Conservation (phyloP, 73 alveolate genomes). For the Vitrella brassicaformis region DNA sequence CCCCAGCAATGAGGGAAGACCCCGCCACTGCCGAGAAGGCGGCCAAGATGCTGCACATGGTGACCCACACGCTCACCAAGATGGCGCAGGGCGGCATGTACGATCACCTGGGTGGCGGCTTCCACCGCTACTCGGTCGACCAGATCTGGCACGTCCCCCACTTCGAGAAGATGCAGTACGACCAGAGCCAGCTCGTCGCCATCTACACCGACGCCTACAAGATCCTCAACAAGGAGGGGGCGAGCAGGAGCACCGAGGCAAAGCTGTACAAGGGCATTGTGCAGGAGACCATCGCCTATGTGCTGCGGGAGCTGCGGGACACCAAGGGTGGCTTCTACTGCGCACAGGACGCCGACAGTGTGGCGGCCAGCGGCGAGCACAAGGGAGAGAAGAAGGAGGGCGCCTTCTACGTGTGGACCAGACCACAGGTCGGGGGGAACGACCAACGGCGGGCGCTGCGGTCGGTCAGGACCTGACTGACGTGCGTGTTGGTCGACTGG, state of each 20-base stretch:
- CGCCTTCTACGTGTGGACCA: slow-evolving; percentile 1
- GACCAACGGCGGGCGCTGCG: too few species aligned
- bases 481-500: too few species aligned
- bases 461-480: too few species aligned
- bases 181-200: not conserved
- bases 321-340: slow-evolving; percentile 1
- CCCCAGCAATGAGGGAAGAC: too few species aligned
- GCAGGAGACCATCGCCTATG: not conserved
- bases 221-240: too few species aligned
- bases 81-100: slow-evolving; percentile 6
- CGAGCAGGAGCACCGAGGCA: not conserved
- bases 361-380: too few species aligned
- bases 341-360: slow-evolving; percentile 2
- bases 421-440: not conserved
- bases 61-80: not conserved
- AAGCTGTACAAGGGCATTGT: not conserved
- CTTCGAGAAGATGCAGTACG: slow-evolving; percentile 8
- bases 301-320: not conserved
- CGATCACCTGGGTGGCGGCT: slow-evolving; percentile 4
- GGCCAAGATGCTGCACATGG: too few species aligned
- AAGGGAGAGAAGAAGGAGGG: too few species aligned
- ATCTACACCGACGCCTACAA: not conserved
- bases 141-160: slow-evolving; percentile 5
- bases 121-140: slow-evolving; percentile 1
- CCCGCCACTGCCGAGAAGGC: too few species aligned